Evolutionary conservation across 2,329 filamentous ascomycete species (phyloP), one percentile per base, ranked within the genome.

Genomic region (Phaeoacremonium minimum): DNA sequence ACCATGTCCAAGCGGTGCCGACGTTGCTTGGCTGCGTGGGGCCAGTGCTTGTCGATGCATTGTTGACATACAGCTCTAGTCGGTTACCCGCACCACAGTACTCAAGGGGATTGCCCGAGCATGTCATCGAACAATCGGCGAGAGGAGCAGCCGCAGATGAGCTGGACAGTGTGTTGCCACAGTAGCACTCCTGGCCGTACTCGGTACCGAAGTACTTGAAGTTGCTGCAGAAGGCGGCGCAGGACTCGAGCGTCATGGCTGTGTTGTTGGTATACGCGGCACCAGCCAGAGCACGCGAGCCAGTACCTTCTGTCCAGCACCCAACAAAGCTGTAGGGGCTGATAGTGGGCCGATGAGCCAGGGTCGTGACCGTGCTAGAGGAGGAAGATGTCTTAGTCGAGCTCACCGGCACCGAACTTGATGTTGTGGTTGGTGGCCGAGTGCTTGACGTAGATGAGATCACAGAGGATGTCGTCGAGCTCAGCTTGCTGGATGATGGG

Each of bases 171-270:
- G 49, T 52, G 46, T 73, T 66, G 20, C 68, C 70, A 49, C 71
- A 75, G 46, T 69, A 74, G 50, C 70, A 74, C 51, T 75, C 71
- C 17, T 66, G 58, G 9, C 69, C 68, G 43, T 61, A 66, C 46
- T 65, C 59, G 11, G 61, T 58, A 13, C 64, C 63, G 35, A 67
- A 67, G 48, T 63, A 67, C 34, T 53, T 56, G 46, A 54, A 68
- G 2, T 56, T 58, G 3, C 58, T 61, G 56, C 70, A 75, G 51
- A 64, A 68, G 3, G 44, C 42, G 55, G 63, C 59, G 49, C 71
- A 75, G 30, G 53, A 58, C 38, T 72, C 68, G 9, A 72, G 52
- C 3, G 70, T 74, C 69, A 74, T 73, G 16, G 55, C 55, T 26
- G 73, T 66, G 43, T 61, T 56, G 61, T 69, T 65, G 15, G 62